Conservation (phyloP, 805 yeast genomes). For the Myxozyma kluyveri region DNA sequence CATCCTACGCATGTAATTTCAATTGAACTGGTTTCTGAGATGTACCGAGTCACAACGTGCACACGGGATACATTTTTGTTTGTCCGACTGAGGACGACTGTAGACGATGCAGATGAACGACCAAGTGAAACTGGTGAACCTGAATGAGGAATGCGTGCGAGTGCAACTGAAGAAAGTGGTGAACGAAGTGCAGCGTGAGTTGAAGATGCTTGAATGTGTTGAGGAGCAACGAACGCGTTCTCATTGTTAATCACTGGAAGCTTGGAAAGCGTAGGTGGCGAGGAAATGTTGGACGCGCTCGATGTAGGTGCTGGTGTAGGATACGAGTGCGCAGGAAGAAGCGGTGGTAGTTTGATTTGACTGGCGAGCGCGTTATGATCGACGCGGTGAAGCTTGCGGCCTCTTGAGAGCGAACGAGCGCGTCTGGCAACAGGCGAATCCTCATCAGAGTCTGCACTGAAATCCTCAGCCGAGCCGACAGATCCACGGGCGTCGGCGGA, state of each 20-base stretch:
- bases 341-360: neutral
- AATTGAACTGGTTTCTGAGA: conserved; percentile 42
- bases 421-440: neutral
- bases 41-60: conserved; percentile 56
- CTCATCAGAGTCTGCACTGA: neutral
- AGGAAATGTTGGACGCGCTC: conserved; percentile 10
- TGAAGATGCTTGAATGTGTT: neutral
- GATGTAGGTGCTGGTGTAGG: conserved; percentile 38
- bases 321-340: conserved; percentile 11
- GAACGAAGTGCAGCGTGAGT: conserved; percentile 31
- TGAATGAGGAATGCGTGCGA: conserved; percentile 44
- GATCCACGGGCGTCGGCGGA: no score
- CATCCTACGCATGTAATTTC: conserved; percentile 71
- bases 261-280: conserved; percentile 13
- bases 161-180: conserved; percentile 42
- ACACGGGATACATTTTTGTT: conserved; percentile 62
- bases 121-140: conserved; percentile 53
- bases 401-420: neutral
- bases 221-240: neutral
- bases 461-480: no score
- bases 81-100: conserved; percentile 48
- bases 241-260: neutral
- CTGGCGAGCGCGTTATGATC: neutral
- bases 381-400: neutral
- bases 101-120: conserved; percentile 63